Conservation (phyloP, 306 rosid species). For the Rosa rugosa region DNA sequence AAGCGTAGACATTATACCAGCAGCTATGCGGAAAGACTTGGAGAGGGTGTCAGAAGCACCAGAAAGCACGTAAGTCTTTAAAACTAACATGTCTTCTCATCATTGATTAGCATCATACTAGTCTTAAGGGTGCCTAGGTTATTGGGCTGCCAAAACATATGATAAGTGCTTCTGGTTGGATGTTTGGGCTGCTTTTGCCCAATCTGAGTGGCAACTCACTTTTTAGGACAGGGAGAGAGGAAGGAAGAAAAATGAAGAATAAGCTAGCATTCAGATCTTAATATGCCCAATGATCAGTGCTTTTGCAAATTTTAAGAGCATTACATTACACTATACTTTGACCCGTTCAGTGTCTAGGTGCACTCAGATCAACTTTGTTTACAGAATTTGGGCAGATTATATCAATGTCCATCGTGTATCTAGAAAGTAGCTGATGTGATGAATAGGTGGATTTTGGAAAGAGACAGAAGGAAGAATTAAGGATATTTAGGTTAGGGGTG, state of each 20-base stretch:
- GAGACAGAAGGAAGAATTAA: background rate
- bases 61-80: conserved; percentile 48
- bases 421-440: background rate
- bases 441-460: background rate
- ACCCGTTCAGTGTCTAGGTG: background rate
- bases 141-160: background rate
- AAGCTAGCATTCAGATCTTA: background rate
- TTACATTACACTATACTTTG: background rate
- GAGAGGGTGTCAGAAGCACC: conserved; percentile 45
- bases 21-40: conserved; percentile 62
- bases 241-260: background rate
- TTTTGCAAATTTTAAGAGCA: background rate
- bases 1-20: conserved; percentile 85
- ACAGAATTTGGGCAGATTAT: background rate
- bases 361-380: background rate
- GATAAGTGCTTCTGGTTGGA: background rate
- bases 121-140: conserved; percentile 14
- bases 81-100: conserved; percentile 7
- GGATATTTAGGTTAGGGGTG: background rate
- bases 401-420: background rate
- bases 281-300: background rate
- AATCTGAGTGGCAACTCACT: background rate
- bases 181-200: background rate
- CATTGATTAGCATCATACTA: background rate
- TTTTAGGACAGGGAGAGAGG: background rate